Evolutionary conservation across 805 yeast species (phyloP).

Genomic region (Candida dendrica): DNA sequence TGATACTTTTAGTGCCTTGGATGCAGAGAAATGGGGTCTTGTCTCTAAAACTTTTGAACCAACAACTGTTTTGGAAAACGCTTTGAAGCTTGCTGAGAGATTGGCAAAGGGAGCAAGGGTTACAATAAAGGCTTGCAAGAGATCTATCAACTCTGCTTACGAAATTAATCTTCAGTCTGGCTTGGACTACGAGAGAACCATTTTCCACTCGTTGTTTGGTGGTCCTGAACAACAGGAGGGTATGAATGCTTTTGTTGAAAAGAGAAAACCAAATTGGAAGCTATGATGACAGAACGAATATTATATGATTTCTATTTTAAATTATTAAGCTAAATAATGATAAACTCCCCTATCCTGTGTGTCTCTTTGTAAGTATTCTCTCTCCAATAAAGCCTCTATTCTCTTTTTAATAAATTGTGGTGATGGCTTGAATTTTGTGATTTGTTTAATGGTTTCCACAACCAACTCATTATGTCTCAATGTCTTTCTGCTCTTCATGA

Average conservation of each 20-base stretch:
- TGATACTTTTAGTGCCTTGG: constrained; percentile 31
- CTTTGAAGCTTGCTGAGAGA: constrained; percentile 36
- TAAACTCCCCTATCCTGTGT: constrained; percentile 51
- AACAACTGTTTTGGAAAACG: constrained; percentile 31
- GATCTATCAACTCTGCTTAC: constrained; percentile 32
- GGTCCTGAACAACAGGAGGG: constrained; percentile 41
- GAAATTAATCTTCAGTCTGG: constrained; percentile 33
- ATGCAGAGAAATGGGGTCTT: constrained; percentile 43
- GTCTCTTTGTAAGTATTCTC: constrained; percentile 75
- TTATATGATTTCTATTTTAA: too few species aligned
- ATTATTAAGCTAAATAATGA: constrained; percentile 54
- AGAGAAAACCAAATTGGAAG: constrained; percentile 28
- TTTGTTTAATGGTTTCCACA: constrained; percentile 54
- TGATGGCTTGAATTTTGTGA: constrained; percentile 65
- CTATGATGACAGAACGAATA: too few species aligned
- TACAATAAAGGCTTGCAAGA: constrained; percentile 41
- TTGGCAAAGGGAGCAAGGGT: constrained; percentile 34
- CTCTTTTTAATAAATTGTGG: constrained; percentile 62
- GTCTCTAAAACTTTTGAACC: constrained; percentile 35
- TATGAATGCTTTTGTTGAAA: constrained; percentile 43
- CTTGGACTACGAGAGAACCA: constrained; percentile 32
- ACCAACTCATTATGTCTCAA: constrained; percentile 59
- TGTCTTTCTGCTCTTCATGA: constrained; percentile 70
- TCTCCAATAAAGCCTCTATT: constrained; percentile 67
- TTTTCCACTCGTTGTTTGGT: constrained; percentile 41